Percentiles rank a stretch among this genome's conserved stretches.
Evolutionary conservation across 2,329 filamentous ascomycete genomes (phyloP).

Genomic region (Aureobasidium sp.): DNA sequence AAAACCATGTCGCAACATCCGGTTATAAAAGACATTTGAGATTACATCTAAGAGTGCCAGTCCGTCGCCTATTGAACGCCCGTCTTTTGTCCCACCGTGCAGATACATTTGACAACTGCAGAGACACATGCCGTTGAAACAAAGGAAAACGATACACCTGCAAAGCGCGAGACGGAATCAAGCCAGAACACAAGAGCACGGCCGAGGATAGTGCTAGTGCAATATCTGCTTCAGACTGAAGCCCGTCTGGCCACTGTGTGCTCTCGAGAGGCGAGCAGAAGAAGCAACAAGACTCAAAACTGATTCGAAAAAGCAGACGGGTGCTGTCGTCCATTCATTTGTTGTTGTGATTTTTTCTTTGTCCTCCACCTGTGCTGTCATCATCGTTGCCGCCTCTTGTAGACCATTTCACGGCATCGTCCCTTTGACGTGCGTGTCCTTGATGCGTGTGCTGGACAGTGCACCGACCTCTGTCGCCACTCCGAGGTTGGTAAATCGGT

Average conservation of each 20-base stretch:
- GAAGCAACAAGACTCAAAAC: neutral
- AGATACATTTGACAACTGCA: neutral
- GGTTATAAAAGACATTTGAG: constrained; percentile 11
- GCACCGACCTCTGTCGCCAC: constrained; percentile 8
- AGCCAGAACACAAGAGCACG: neutral
- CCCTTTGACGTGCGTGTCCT: neutral
- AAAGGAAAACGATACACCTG: neutral
- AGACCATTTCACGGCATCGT: constrained; percentile 1
- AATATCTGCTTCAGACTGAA: neutral
- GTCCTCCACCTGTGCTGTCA: constrained; percentile 3
- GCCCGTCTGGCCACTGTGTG: neutral
- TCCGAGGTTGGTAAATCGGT: constrained; percentile 7
- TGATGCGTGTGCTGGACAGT: neutral
- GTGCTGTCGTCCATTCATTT: constrained; percentile 10
- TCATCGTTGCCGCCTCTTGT: constrained; percentile 12
- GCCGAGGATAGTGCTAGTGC: neutral
- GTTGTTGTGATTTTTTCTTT: constrained; percentile 8
- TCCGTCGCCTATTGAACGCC: neutral
- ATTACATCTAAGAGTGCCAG: constrained; percentile 12
- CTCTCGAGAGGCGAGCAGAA: neutral
- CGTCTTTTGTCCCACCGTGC: neutral
- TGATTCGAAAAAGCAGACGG: constrained; percentile 7
- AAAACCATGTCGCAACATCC: neutral
- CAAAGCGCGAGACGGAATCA: neutral
- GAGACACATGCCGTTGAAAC: neutral